These are phyloP conservation scores for Abortiporus biennis DNA, from an alignment of 1,284 basidiomycete species.

Conservation along the genomic window DNA sequence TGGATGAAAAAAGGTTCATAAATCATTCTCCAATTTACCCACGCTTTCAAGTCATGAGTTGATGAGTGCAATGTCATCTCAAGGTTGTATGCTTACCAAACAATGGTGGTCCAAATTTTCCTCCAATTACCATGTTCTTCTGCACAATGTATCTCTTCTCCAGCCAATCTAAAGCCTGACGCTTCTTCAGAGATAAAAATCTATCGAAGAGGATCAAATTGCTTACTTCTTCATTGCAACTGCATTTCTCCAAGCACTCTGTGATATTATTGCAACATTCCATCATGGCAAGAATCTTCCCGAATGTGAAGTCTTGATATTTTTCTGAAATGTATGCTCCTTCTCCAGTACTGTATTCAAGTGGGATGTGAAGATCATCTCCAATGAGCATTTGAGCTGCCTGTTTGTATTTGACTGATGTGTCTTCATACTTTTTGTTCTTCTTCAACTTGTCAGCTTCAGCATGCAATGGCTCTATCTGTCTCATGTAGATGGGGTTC, in stretches of 20 bases:
- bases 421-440: not conserved
- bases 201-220: not conserved
- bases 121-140: no score
- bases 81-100: not conserved
- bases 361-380: not conserved
- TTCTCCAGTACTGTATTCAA: not conserved
- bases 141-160: no score
- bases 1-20: constrained; percentile 13
- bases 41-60: not conserved
- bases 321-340: not conserved
- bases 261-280: constrained; percentile 1
- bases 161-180: constrained; percentile 4
- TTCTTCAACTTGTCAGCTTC: not conserved
- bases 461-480: no score
- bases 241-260: not conserved
- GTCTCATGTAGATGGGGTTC: no score
- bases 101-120: not conserved
- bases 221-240: not conserved
- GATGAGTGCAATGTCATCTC: not conserved
- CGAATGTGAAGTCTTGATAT: not conserved
- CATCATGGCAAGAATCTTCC: not conserved
- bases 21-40: not conserved
- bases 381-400: not conserved
- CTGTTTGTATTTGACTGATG: constrained; percentile 1
- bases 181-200: not conserved